Base-by-base conservation (phyloP, 2,329 filamentous ascomycete genomes). In the Monosporascus sp. region DNA sequence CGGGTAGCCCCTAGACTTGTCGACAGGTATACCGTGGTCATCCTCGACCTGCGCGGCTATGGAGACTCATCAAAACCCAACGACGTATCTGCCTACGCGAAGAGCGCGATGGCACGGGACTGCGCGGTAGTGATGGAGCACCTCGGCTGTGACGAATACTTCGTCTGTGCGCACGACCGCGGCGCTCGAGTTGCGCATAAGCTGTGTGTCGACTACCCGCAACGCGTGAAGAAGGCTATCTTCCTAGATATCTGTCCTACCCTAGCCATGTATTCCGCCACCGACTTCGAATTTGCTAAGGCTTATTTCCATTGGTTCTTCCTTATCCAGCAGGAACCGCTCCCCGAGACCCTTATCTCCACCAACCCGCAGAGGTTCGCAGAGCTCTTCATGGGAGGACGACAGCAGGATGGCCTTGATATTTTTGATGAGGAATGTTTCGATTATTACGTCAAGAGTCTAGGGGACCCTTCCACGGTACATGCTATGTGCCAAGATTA, bases 291-390 rank as follows among this genome's bases (percentile, higher is more conserved):
- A 0, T 76, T 80, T 54, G 75, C 78, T 1, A 69, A 68, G 27
- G 70, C 72, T 0, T 83, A 82, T 63, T 83, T 77, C 59, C 80
- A 84, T 64, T 84, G 81, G 80, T 81, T 81, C 50, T 77, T 83
- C 56, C 70, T 83, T 20, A 78, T 81, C 8, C 81, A 84, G 60
- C 63, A 68, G 0, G 66, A 66, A 5, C 76, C 80, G 0, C 70
- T 83, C 5, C 80, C 76, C 0, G 79, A 82, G 60, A 72, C 70
- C 41, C 65, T 80, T 47, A 74, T 76, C 56, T 65, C 65, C 0
- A 64, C 61, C 0, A 62, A 68, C 24, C 71, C 74, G 3, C 60
- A 69, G 6, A 65, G 68, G 37, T 72, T 79, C n/a, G 66, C 72
- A 0, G 67, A 72, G 18, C 61, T 70, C 39, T 79, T 72, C 56